Evolutionary conservation across 805 yeast species (phyloP).

Genomic region (Zygosaccharomyces pseudorouxii): DNA sequence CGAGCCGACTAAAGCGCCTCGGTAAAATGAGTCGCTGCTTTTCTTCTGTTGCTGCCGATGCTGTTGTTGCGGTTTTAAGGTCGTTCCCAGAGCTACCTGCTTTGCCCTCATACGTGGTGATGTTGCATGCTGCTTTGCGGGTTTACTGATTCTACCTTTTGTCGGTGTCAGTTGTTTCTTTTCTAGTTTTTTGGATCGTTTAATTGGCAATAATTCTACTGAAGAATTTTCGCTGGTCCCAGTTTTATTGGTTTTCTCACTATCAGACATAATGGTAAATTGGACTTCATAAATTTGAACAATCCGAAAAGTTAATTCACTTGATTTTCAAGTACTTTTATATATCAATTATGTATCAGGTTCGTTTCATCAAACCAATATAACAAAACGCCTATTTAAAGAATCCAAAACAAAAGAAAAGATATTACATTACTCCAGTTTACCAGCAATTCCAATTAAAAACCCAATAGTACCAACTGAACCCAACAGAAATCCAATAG

Average conservation of each 20-base stretch:
- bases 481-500: conserved; percentile 21
- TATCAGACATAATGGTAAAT: not conserved
- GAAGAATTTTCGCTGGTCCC: not conserved
- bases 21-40: conserved; percentile 18
- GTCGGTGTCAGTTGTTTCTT: not conserved
- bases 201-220: not conserved
- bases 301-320: too few species aligned
- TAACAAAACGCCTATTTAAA: not conserved
- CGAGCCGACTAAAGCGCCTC: conserved; percentile 29
- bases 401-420: conserved; percentile 3
- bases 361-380: conserved; percentile 3
- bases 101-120: not conserved
- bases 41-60: not conserved
- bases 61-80: not conserved
- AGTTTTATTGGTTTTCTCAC: not conserved
- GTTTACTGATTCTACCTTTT: conserved; percentile 6
- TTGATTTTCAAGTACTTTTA: not conserved
- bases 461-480: conserved; percentile 23
- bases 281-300: too few species aligned
- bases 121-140: not conserved
- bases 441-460: conserved; percentile 22
- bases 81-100: not conserved
- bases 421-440: conserved; percentile 11
- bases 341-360: conserved; percentile 1
- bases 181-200: not conserved